These are phyloP conservation scores for Alternaria gaisen DNA, from an alignment of 2,329 filamentous ascomycete genomes.

Conservation along the genomic window DNA sequence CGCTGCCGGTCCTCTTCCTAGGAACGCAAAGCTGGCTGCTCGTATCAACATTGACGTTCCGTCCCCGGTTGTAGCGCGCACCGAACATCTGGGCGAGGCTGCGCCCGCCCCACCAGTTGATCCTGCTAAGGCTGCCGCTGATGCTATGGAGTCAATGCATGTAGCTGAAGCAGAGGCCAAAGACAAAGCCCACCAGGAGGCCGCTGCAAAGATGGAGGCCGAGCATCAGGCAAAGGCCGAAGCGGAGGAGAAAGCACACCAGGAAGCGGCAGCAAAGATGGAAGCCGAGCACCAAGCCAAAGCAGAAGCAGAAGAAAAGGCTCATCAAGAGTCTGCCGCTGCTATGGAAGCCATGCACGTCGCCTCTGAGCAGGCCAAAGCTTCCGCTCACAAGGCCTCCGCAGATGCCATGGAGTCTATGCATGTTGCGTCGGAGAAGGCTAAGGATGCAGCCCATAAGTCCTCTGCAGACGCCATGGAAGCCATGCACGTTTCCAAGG, in stretches of 20 bases:
- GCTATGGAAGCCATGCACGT: constrained; percentile 23
- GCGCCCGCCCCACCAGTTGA: constrained; percentile 19
- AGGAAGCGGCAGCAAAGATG: constrained; percentile 22
- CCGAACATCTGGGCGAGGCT: constrained; percentile 16
- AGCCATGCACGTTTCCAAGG: constrained; percentile 22
- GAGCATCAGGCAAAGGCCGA: constrained; percentile 28
- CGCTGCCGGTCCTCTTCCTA: constrained; percentile 31
- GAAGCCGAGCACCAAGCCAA: constrained; percentile 18
- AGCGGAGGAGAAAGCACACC: constrained; percentile 24
- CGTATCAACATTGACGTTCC: constrained; percentile 16
- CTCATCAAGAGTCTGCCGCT: constrained; percentile 20
- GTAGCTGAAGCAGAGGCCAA: constrained; percentile 30
- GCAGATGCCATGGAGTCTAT: constrained; percentile 27
- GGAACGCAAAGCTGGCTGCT: constrained; percentile 4
- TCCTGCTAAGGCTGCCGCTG: constrained; percentile 16
- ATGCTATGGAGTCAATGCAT: constrained; percentile 24
- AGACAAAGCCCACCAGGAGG: constrained; percentile 28
- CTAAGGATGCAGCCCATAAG: constrained; percentile 19
- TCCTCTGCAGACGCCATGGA: constrained; percentile 21
- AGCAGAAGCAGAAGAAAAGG: constrained; percentile 15
- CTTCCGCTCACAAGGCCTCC: constrained; percentile 15
- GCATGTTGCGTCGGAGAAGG: constrained; percentile 18
- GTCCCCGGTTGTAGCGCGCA: constrained; percentile 19
- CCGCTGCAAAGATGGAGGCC: constrained; percentile 25
- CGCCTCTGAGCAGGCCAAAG: constrained; percentile 20